A percentile compares a stretch with the other conserved stretches of the same genome.
phyloP scores from a whole-genome alignment of 208 protist species.

The Acanthamoeba healyi region DNA sequence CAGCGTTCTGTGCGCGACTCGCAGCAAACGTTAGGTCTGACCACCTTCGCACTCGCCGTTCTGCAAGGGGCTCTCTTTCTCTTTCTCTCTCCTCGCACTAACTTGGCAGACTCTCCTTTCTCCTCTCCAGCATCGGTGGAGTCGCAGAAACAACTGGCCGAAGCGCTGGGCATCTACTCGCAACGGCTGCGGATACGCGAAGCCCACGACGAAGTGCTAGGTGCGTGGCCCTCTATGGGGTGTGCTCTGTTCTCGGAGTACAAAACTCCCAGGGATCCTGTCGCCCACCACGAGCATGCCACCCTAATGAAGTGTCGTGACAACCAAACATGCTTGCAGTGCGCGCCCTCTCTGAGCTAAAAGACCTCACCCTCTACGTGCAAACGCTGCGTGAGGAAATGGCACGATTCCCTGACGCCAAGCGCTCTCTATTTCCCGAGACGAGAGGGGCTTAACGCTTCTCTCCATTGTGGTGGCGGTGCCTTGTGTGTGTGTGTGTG shows the following conservation, averaged over 20 bases:
- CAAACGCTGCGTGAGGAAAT: constrained; percentile 43
- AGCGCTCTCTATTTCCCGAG: no score
- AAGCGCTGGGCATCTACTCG: constrained; percentile 9
- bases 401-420: no score
- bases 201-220: constrained; percentile 23
- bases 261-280: no score
- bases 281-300: not conserved
- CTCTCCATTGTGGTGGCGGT: not conserved
- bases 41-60: no score
- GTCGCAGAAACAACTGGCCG: constrained; percentile 35
- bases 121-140: constrained; percentile 2
- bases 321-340: not conserved
- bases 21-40: not conserved
- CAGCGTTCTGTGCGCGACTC: constrained; percentile 26
- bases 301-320: not conserved
- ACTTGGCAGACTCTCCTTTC: not conserved
- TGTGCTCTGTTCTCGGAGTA: no score
- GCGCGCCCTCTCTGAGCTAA: constrained; percentile 1
- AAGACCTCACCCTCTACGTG: constrained; percentile 41
- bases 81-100: not conserved
- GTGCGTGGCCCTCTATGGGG: no score
- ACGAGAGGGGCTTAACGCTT: no score
- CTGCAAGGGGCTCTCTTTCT: no score
- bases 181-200: constrained; percentile 31
- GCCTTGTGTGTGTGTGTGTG: not conserved